Evolutionary conservation across 208 protist species (phyloP), one percentile per base, ranked within the genome.

Genomic region (Trypanosomatidae sp.): DNA sequence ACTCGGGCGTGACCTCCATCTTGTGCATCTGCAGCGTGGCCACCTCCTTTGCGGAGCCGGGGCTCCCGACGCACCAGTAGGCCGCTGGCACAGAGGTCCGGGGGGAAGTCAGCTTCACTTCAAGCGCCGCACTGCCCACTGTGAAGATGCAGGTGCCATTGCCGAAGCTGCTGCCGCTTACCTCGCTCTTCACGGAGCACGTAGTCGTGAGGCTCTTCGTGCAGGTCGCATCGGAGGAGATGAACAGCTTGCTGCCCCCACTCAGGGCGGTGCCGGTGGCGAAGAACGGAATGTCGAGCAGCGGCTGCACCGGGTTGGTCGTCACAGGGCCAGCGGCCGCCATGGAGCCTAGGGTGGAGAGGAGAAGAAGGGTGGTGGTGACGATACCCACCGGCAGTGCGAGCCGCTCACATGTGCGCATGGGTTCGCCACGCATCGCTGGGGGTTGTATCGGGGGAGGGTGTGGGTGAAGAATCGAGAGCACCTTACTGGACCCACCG

Each of bases 11-110:
- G 3, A 69, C 47, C 46, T 47, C 28, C 43, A 69, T 47, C 30
- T 50, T 46, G 66, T 69, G 66, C 66, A 69, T 47, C 47, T 69
- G 66, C 66, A 69, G 66, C 49, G 43, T 28, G 9, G 30, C 66
- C 66, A 69, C 41, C 43, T 5, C 2, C 30, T 28, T 19, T 30
- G 44, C 66, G 12, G 9, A 30, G 19, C 49, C 43, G 28, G 66
- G 47, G n/a, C 3, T 69, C 25, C 62, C 62, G 62, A 39, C 43
- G 15, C 66, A 69, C 66, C 66, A 69, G 49, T 69, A 56, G 43
- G 49, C 47, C 8, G 8, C 17, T 28, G 66, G 66, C 43, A 69
- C 49, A n/a, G 47, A 43, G 13, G 47, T 1, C n/a, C 33, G n/a
- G 25, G 41, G 47, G 19, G 2, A 1, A 10, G 4, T n/a, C 17